Evolutionary conservation across 768 basidiomycete species (phyloP).

Genomic region (Leccinum broughii): DNA sequence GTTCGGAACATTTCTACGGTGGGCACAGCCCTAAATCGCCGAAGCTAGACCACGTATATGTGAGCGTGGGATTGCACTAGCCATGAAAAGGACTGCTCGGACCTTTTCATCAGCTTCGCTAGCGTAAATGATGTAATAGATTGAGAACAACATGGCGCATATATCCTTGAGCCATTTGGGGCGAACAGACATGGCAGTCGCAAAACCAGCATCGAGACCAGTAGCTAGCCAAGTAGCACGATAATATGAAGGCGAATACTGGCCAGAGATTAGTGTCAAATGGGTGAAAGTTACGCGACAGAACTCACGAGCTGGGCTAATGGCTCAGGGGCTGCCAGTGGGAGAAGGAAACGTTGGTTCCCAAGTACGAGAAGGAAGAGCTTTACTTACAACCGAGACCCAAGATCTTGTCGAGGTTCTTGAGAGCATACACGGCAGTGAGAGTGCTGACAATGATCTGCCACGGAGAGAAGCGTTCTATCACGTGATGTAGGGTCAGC

Average conservation of each 20-base stretch:
- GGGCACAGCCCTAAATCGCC: conserved; percentile 87
- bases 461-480: conserved; percentile 92
- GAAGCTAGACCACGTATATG: conserved; percentile 53
- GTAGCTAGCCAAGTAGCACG: conserved; percentile 94
- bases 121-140: conserved; percentile 88
- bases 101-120: conserved; percentile 97
- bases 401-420: conserved; percentile 83
- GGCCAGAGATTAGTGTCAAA: conserved; percentile 8
- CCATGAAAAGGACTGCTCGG: conserved; percentile 16
- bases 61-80: conserved; percentile 1
- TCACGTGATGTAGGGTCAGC: background rate
- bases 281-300: background rate
- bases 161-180: conserved; percentile 91
- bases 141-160: conserved; percentile 79
- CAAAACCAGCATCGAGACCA: conserved; percentile 96
- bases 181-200: conserved; percentile 90
- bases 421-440: conserved; percentile 78
- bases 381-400: conserved; percentile 65
- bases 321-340: conserved; percentile 80
- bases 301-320: conserved; percentile 76
- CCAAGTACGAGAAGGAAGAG: background rate
- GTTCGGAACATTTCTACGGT: conserved; percentile 94
- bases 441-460: conserved; percentile 87
- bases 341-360: background rate
- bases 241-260: conserved; percentile 94